Evolutionary conservation across 2,329 filamentous ascomycete species (phyloP), one percentile per base, ranked within the genome.

Genomic region (Elsinoe batatas): DNA sequence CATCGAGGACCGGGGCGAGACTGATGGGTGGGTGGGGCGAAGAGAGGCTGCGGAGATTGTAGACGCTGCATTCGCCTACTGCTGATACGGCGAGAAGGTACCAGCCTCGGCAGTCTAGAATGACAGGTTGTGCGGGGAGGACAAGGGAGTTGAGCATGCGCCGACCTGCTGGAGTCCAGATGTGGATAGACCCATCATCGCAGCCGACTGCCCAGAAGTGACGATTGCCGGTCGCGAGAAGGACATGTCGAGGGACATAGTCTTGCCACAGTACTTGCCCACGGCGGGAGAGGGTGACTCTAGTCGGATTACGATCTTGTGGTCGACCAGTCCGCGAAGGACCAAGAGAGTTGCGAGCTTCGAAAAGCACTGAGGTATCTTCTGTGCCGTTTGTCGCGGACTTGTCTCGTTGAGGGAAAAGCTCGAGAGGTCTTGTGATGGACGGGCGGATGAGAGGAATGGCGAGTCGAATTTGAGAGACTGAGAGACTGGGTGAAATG

Each of bases 181-280:
- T 80, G 66, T 95, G 88, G 6, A 98, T 69, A 15, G 84, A 88
- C 13, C 90, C 93, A 65, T 97, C 93, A 68, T 98, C 93, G 64
- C 91, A 96, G 8, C 87, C 91, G 13, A 86, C 91, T 0, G 88
- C 86, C 87, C 93, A 98, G 67, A 97, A 91, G 62, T 87, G 83
- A 63, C 85, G 84, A 68, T 90, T 97, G 2, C 90, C 94, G 0
- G 91, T 93, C 1, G 94, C 84, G 1, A 97, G 78, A n/a, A 98
- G 80, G 20, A 95, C 87, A 5, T 89, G 83, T 57, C 85, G 81
- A 0, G 91, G 91, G 12, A 98, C 74, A 64, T 88, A 98, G 66
- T 98, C 94, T 65, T 96, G 88, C 93, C 94, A 98, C 3, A 97
- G 70, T 1, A 86, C 76, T 56, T 84, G 82, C 3, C 89, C 89